Base-by-base conservation (phyloP, 148 eudicot genomes). In the Cornus florida region DNA sequence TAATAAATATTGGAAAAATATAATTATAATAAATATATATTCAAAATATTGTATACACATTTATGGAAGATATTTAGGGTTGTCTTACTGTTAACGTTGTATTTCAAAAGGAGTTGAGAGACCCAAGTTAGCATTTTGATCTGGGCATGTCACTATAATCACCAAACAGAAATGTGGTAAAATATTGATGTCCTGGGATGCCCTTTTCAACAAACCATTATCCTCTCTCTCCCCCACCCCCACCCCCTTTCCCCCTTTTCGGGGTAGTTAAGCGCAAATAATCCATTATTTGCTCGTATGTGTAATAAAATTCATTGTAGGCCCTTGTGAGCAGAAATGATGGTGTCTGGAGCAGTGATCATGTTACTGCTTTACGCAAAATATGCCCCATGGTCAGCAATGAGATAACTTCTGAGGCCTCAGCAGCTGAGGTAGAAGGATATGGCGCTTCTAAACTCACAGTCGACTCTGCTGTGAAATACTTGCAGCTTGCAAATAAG, bases 381-480 rank as follows among this genome's bases (percentile, higher is more conserved):
- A 97, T 97, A 79, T 97, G 99, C 85, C 99, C 99, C 14, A 86
- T 94, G 99, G 99, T 97, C 57, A 97, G 92, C 82, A 87, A 70
- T 82, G 94, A 97, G 80, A 91, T 97, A 78, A 80, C 86, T 78
- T 86, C 95, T 75, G 99, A 97, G 87, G 91, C 99, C 57, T 89
- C 99, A 19, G 95, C 99, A 77, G 99, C 98, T 32, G 99, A 97
- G 84, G 98, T 97, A 73, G 99, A 97, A 85, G 99, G 99, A 69
- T 97, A 97, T 79, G 99, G 99, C 83, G 98, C 99, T 78, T 97
- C 99, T 33, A 97, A 97, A 84, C 95, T 97, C 69, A 97, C 99
- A 9, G 95, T 97, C 50, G 99, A 97, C 84, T 97, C 99, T 10
- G 95, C 99, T 64, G 99, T 97, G 14, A 97, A 97, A 78, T 97